Base-by-base conservation (phyloP, 208 protist genomes). In the Leishmania amazonensis region DNA sequence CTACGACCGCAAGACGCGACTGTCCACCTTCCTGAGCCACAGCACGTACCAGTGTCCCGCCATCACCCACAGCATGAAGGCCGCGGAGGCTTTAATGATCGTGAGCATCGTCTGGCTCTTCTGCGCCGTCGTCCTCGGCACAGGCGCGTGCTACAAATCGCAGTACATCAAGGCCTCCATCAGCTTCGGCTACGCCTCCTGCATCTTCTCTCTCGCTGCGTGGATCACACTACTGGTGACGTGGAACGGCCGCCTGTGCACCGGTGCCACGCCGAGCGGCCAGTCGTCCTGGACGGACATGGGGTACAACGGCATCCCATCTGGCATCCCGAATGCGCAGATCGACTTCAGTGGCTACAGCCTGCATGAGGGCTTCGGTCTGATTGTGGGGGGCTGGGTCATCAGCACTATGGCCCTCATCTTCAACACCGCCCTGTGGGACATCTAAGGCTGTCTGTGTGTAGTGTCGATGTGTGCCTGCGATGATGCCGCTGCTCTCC, bases 251-350 rank as follows among this genome's bases (percentile, higher is more conserved):
- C 81, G 78, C 80, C 78, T 92, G 24, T 90, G 88, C 75, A 85
- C 80, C 42, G 76, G 77, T 35, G 83, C 71, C 38, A 79, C 81
- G 42, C 78, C 75, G 62, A 11, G 65, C 31, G 84, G 84, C n/a
- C 75, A 74, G 78, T 88, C 86, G 60, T 58, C 82, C n/a, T 89
- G 88, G 88, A 58, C 60, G 40, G 81, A 85, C 67, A 40, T 87
- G n/a, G 81, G 80, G 53, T 89, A 89, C 87, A 92, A 92, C 80
- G 88, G 86, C 60, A 87, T 89, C 42, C 88, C 86, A 3, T 87
- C 81, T 3, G 88, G 86, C 53, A 80, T 92, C 71, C n/a, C 79
- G 38, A 78, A 85, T 75, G 86, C 79, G 8, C 71, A 81, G 65
- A 88, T 90, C 45, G n/a, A 64, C 62, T 88, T 85, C 72, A 73